Base-by-base conservation (phyloP, 148 eudicot genomes). In the Pharnaceum exiguum region DNA sequence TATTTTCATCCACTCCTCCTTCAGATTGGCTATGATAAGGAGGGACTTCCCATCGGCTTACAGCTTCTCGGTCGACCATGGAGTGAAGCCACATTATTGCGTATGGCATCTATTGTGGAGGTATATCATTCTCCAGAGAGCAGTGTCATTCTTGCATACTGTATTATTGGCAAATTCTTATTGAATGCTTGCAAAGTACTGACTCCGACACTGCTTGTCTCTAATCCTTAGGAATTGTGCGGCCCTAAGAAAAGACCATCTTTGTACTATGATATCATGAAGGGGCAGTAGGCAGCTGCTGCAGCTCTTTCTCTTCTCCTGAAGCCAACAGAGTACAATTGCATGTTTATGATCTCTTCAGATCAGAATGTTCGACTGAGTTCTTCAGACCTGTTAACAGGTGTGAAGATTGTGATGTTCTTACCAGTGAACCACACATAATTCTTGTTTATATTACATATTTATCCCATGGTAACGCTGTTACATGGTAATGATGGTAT, bases 41-140 rank as follows among this genome's bases (percentile, higher is more conserved):
- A 86, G 47, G 99, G 99, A 39, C 93, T 94, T 36, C 99, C 96
- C 6, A 94, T 94, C 25, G 99, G 99, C 52, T 66, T 94, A 63
- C 99, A 94, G 43, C 64, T 94, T 35, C 54, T 94, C 37, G 99
- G 99, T 21, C 89, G 89, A 3, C 96, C 99, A 33, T 94, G 99
- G 99, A 73, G 61, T 38, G 99, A 94, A 77, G 96, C 99, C 46
- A 62, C 99, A 24, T 65, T 94, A 48, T 62, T 89, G 72, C 91
- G 95, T 35, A 48, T 94, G 68, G 99, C 99, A 42, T 89, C 89
- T 52, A 73, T 80, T 3, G 32, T 89, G 1, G 96, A 89, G 99
- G 96, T 93, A 51, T 37, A 33, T 21, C 13, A 32, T 23, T 53
- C 55, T 36, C 13, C 15, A 16, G 31, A 13, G 27, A 49, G 11